Evolutionary conservation across 176 grass and related monocot species (phyloP).

Genomic region (Calamus simplicifolius): DNA sequence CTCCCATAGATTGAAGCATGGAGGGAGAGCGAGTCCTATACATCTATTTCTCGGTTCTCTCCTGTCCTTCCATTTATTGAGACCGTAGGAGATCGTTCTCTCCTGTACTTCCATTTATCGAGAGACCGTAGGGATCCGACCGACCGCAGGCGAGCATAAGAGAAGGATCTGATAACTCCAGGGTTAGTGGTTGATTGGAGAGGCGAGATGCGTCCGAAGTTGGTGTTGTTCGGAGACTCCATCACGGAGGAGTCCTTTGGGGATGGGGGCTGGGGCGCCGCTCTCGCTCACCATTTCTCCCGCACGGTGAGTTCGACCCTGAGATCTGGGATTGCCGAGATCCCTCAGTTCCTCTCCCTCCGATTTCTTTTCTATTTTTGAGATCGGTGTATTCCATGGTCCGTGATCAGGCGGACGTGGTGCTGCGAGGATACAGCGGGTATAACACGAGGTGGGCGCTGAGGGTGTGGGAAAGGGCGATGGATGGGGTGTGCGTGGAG

Average conservation of each 20-base stretch:
- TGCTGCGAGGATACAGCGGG: constrained; percentile 76
- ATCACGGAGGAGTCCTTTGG: constrained; percentile 62
- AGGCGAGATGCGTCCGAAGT: constrained; percentile 21
- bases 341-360: background rate
- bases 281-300: constrained; percentile 54
- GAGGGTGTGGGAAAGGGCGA: constrained; percentile 40
- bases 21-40: too few relatives aligned
- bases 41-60: too few relatives aligned
- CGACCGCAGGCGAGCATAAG: too few relatives aligned
- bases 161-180: too few relatives aligned
- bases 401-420: constrained; percentile 43
- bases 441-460: constrained; percentile 92
- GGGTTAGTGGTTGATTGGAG: background rate
- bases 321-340: too few relatives aligned
- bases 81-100: too few relatives aligned
- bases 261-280: constrained; percentile 55
- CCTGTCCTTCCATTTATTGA: too few relatives aligned
- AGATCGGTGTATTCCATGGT: too few relatives aligned
- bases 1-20: too few relatives aligned
- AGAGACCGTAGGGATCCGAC: too few relatives aligned
- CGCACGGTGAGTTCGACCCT: constrained; percentile 22
- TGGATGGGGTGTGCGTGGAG: constrained; percentile 34
- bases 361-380: background rate
- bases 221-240: constrained; percentile 68
- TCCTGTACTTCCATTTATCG: too few relatives aligned